Percentiles rank a stretch among this genome's conserved stretches.
Conservation (phyloP, 2,329 filamentous ascomycete species). For the Cadophora luteo-olivacea region DNA sequence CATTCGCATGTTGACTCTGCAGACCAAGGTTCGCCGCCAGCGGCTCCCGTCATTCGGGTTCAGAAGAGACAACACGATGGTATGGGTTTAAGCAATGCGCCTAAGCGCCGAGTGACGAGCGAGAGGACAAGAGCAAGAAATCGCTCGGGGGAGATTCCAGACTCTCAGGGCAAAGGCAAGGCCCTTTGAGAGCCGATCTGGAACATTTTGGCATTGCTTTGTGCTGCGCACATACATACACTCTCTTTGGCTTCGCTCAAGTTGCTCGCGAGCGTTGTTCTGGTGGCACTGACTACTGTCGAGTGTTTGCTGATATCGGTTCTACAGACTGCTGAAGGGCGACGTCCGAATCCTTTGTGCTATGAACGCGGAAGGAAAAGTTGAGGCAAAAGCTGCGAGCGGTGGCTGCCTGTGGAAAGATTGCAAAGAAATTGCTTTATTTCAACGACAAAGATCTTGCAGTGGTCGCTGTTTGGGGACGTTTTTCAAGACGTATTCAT, state of each 20-base stretch:
- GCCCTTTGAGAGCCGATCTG: not conserved
- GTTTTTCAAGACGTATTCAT: not conserved
- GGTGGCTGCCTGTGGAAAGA: too few relatives aligned
- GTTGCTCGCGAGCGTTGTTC: not conserved
- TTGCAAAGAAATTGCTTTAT: not conserved
- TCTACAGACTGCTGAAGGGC: not conserved
- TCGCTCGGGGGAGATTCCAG: conserved; percentile 1
- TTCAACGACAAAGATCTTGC: not conserved
- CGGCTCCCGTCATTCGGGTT: not conserved
- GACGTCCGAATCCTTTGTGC: not conserved
- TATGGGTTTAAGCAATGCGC: not conserved
- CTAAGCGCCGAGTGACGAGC: not conserved
- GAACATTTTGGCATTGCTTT: not conserved
- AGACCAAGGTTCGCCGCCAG: not conserved
- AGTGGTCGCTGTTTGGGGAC: not conserved
- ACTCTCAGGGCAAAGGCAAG: conserved; percentile 14
- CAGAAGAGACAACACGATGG: conserved; percentile 6
- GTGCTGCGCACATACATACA: not conserved
- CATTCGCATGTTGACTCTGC: not conserved
- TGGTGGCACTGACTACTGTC: too few relatives aligned
- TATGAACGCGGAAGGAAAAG: too few relatives aligned
- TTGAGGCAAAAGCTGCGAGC: too few relatives aligned
- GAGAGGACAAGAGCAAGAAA: not conserved
- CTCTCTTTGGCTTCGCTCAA: not conserved
- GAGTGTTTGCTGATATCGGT: not conserved